Conservation (phyloP, 768 basidiomycete species). For the Auriscalpium orientale region DNA sequence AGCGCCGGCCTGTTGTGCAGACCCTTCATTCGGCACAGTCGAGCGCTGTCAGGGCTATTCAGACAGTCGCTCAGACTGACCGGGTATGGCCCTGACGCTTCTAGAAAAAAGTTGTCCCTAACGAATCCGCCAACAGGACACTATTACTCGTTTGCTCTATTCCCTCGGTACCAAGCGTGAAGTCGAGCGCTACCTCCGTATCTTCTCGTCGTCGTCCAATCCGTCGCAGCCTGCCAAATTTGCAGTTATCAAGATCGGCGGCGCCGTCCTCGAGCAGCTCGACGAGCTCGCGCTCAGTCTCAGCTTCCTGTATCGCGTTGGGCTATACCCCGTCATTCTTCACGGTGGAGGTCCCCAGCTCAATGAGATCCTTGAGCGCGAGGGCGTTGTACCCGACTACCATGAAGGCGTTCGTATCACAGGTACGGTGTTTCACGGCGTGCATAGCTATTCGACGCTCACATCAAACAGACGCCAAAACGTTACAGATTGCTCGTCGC, state of each 20-base stretch:
- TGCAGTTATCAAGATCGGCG: slow-evolving; percentile 97
- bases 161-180: slow-evolving; percentile 96
- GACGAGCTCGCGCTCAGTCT: slow-evolving; percentile 92
- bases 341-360: slow-evolving; percentile 96
- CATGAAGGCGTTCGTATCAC: slow-evolving; percentile 97
- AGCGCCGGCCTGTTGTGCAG: slow-evolving; percentile 32
- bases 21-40: slow-evolving; percentile 12
- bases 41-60: slow-evolving; percentile 33
- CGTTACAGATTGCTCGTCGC: slow-evolving; percentile 86
- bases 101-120: background rate
- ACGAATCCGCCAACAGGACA: slow-evolving; percentile 53
- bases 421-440: slow-evolving; percentile 36
- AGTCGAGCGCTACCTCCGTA: slow-evolving; percentile 96
- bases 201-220: slow-evolving; percentile 92
- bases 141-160: slow-evolving; percentile 92
- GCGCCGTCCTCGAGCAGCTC: slow-evolving; percentile 86
- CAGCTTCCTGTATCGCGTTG: slow-evolving; percentile 94
- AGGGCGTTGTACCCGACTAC: slow-evolving; percentile 93
- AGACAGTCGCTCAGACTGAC: slow-evolving; percentile 67
- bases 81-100: slow-evolving; percentile 38
- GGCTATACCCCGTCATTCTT: slow-evolving; percentile 94
- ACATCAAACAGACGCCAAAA: slow-evolving; percentile 67
- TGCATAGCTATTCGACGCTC: background rate
- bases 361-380: slow-evolving; percentile 87
- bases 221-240: slow-evolving; percentile 89